phyloP scores from a whole-genome alignment of 345 rosid genomes.

The Camelina neglecta region DNA sequence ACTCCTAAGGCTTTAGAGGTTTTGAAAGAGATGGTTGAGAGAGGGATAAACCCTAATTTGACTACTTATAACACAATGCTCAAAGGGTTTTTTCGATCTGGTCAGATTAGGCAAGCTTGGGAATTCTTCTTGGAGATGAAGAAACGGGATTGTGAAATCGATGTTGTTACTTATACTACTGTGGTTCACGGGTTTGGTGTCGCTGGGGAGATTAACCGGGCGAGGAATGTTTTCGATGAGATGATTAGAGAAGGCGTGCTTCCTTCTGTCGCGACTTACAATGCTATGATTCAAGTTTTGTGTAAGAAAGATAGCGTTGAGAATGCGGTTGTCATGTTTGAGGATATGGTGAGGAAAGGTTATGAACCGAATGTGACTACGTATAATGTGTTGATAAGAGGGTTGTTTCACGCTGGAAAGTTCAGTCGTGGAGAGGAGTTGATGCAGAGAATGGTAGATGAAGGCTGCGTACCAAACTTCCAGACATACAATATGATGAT shows the following conservation, averaged over 20 bases:
- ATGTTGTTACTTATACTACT: conserved; percentile 81
- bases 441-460: conserved; percentile 68
- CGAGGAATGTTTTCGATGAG: conserved; percentile 64
- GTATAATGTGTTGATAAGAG: conserved; percentile 78
- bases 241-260: conserved; percentile 78
- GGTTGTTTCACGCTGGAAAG: conserved; percentile 75
- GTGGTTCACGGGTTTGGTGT: conserved; percentile 86
- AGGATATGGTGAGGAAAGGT: conserved; percentile 81
- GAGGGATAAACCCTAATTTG: conserved; percentile 67
- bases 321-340: conserved; percentile 68
- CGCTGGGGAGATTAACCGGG: conserved; percentile 67
- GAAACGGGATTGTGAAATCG: conserved; percentile 70
- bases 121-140: conserved; percentile 87
- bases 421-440: conserved; percentile 64
- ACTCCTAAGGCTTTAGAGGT: conserved; percentile 74
- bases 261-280: conserved; percentile 86
- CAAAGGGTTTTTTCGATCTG: conserved; percentile 77
- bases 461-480: conserved; percentile 63
- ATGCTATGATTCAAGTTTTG: conserved; percentile 85
- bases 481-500: conserved; percentile 80
- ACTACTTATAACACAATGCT: conserved; percentile 76
- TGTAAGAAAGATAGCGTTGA: conserved; percentile 90
- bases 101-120: conserved; percentile 85
- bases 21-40: conserved; percentile 84
- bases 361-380: conserved; percentile 69